Percentiles rank a stretch among this genome's conserved stretches.
Evolutionary conservation across 2,329 filamentous ascomycete species (phyloP).

Genomic region (Pseudocercospora musae): DNA sequence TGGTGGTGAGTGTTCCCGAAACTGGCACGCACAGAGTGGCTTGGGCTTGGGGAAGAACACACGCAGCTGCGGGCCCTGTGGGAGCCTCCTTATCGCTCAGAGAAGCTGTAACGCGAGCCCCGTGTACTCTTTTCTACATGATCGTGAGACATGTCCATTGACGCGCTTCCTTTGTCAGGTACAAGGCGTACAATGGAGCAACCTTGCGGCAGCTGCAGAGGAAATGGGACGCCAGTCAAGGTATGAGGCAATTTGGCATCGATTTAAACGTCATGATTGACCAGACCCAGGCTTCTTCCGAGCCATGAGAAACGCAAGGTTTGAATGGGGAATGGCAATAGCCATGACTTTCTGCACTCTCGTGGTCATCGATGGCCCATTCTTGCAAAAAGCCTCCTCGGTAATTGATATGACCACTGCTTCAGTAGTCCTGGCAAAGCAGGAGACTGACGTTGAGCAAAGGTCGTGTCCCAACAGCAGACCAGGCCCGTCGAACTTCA

Average conservation of each 20-base stretch:
- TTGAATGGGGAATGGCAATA: slow-evolving; percentile 5
- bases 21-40: too few relatives aligned
- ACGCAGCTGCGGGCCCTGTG: too few relatives aligned
- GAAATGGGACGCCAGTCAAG: slow-evolving; percentile 12
- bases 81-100: too few relatives aligned
- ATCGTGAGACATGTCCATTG: too few relatives aligned
- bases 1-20: slow-evolving; percentile 3
- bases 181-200: slow-evolving; percentile 10
- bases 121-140: too few relatives aligned
- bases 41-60: too few relatives aligned
- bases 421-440: background rate
- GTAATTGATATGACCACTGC: background rate
- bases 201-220: slow-evolving; percentile 6
- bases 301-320: background rate
- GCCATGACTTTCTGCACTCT: slow-evolving; percentile 8
- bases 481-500: background rate
- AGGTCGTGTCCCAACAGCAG: background rate
- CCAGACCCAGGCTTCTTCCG: slow-evolving; percentile 2
- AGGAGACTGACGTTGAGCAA: background rate
- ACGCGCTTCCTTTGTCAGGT: background rate
- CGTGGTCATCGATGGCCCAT: slow-evolving; percentile 13
- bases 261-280: background rate
- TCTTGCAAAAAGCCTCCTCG: slow-evolving; percentile 1
- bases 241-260: background rate
- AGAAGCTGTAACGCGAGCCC: too few relatives aligned